A percentile compares a stretch with the other conserved stretches of the same genome.
Conservation (phyloP, 2,329 filamentous ascomycete species). For the Mycogone perniciosa region DNA sequence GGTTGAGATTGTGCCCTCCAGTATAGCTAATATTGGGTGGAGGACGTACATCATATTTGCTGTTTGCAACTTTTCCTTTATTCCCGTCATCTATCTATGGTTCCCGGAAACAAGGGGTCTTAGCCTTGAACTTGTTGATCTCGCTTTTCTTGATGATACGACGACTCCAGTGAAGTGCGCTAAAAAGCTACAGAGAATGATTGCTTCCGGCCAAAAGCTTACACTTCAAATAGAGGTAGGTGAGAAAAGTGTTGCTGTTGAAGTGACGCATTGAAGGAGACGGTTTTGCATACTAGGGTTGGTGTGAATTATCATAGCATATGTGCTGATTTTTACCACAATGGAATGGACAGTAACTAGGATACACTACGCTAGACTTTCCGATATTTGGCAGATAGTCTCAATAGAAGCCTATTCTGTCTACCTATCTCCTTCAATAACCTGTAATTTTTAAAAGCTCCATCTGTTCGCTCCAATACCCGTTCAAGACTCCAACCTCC, state of each 20-base stretch:
- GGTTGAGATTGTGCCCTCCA: slow-evolving; percentile 16
- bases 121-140: slow-evolving; percentile 38
- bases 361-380: too few relatives aligned
- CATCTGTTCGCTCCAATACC: too few relatives aligned
- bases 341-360: too few relatives aligned
- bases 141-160: slow-evolving; percentile 19
- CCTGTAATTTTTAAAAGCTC: too few relatives aligned
- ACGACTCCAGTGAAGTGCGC: slow-evolving; percentile 5
- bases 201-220: slow-evolving; percentile 1
- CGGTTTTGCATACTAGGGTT: too few relatives aligned
- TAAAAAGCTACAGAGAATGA: slow-evolving; percentile 6
- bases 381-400: too few relatives aligned
- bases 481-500: too few relatives aligned
- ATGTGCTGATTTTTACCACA: too few relatives aligned
- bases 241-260: neutral
- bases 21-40: slow-evolving; percentile 21
- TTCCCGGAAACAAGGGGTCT: slow-evolving; percentile 27
- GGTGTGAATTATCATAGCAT: too few relatives aligned
- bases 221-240: slow-evolving; percentile 1
- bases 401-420: too few relatives aligned
- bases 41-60: slow-evolving; percentile 25
- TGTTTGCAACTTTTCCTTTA: slow-evolving; percentile 21
- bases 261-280: too few relatives aligned
- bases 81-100: slow-evolving; percentile 25
- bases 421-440: too few relatives aligned